phyloP scores from a whole-genome alignment of 1,284 basidiomycete genomes.

The Stygiomarasmius scandens region DNA sequence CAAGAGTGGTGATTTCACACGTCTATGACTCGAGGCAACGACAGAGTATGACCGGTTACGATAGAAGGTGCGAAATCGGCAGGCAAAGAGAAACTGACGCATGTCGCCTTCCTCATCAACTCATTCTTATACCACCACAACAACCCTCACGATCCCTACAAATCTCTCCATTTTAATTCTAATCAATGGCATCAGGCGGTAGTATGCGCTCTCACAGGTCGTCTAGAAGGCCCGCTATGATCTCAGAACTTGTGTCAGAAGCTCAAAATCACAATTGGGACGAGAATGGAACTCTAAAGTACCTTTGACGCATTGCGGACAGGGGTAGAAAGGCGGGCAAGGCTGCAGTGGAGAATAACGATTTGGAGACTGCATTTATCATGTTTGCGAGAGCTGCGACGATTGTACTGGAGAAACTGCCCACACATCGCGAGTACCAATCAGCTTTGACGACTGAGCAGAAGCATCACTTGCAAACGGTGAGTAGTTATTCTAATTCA shows the following conservation, averaged over 20 bases:
- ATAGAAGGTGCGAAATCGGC: no score
- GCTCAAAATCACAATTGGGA: conserved; percentile 54
- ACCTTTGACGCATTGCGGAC: conserved; percentile 58
- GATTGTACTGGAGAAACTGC: conserved; percentile 64
- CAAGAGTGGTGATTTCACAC: no score
- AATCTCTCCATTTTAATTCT: background rate
- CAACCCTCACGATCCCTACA: background rate
- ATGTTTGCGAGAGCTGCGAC: conserved; percentile 63
- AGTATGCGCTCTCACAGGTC: conserved; percentile 2
- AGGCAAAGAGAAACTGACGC: no score
- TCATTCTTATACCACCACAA: conserved; percentile 2
- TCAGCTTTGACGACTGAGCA: conserved; percentile 47
- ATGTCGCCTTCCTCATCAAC: no score
- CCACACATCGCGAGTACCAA: conserved; percentile 56
- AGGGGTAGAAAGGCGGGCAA: conserved; percentile 51
- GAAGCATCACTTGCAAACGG: conserved; percentile 55
- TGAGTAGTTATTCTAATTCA: conserved; percentile 35
- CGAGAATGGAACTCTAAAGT: conserved; percentile 51
- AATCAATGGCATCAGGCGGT: conserved; percentile 1
- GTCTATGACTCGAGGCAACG: no score
- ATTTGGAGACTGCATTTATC: conserved; percentile 61
- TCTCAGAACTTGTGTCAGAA: conserved; percentile 56
- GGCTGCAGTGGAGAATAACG: conserved; percentile 40
- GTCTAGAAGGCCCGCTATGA: conserved; percentile 44
- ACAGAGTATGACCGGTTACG: no score